These are phyloP conservation scores for Colletotrichum neosansevieriae DNA, from an alignment of 2,329 filamentous ascomycete genomes.

Conservation along the genomic window DNA sequence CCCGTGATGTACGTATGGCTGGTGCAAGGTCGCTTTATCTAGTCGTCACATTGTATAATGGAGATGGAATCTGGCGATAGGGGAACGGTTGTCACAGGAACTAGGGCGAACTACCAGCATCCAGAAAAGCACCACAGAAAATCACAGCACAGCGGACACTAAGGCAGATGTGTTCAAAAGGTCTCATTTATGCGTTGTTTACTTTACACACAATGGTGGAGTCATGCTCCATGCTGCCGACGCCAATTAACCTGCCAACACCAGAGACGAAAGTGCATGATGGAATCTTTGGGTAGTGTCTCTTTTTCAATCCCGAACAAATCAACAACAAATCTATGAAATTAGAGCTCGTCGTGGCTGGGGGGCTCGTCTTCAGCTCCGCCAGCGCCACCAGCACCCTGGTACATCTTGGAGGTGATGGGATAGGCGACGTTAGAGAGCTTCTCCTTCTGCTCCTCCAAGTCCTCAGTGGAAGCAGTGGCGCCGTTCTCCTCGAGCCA, in stretches of 20 bases:
- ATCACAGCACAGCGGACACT: no score
- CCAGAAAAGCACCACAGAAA: no score
- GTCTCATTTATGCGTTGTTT: slow-evolving; percentile 40
- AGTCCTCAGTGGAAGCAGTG: slow-evolving; percentile 89
- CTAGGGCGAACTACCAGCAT: no score
- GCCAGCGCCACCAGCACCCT: slow-evolving; percentile 71
- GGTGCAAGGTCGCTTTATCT: no score
- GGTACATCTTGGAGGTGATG: slow-evolving; percentile 98
- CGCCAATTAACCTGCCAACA: slow-evolving; percentile 42
- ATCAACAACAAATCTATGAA: slow-evolving; percentile 43
- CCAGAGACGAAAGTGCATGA: slow-evolving; percentile 37
- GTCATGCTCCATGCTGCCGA: slow-evolving; percentile 40
- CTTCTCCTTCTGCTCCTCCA: slow-evolving; percentile 99
- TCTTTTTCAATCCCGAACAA: slow-evolving; percentile 39
- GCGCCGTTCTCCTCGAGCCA: slow-evolving; percentile 97
- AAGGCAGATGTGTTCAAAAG: slow-evolving; percentile 27
- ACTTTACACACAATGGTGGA: slow-evolving; percentile 40
- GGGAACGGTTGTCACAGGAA: no score
- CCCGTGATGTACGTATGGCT: no score
- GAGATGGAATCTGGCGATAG: no score
- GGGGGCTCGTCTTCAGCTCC: slow-evolving; percentile 74
- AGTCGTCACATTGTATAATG: no score
- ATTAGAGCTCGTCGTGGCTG: slow-evolving; percentile 84
- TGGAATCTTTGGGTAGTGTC: slow-evolving; percentile 39
- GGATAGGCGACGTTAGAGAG: slow-evolving; percentile 96